phyloP scores from a whole-genome alignment of 805 yeast genomes.

The Cyberlindnera maritima region DNA sequence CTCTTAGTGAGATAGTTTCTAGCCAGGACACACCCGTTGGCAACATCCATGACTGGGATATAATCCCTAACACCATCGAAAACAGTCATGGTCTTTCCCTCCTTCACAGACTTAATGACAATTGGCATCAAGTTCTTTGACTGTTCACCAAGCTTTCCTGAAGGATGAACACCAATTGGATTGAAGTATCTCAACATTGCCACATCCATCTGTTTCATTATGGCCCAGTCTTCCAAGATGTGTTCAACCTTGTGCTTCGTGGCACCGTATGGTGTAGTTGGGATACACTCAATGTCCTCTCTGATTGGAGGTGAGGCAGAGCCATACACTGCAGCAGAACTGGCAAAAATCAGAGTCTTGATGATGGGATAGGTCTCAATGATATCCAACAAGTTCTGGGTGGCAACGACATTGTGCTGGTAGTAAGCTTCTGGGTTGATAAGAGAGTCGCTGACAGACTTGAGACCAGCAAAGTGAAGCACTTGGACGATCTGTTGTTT shows the following conservation, averaged over 20 bases:
- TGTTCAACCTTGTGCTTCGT: constrained; percentile 68
- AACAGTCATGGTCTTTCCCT: constrained; percentile 62
- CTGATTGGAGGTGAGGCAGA: constrained; percentile 66
- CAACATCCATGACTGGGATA: constrained; percentile 77
- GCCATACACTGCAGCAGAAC: constrained; percentile 83
- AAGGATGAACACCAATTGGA: constrained; percentile 85
- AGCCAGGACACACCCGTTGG: constrained; percentile 75
- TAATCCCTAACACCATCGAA: constrained; percentile 81
- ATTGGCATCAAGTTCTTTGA: constrained; percentile 77
- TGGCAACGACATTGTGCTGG: constrained; percentile 65
- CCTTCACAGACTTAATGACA: constrained; percentile 29
- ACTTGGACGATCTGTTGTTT: constrained; percentile 11
- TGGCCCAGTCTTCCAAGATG: constrained; percentile 34
- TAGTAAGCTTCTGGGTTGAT: constrained; percentile 65
- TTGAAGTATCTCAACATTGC: constrained; percentile 72
- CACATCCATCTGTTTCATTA: constrained; percentile 41
- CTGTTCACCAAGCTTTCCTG: constrained; percentile 78
- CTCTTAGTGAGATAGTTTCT: constrained; percentile 45
- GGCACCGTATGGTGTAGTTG: constrained; percentile 76
- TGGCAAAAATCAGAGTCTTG: constrained; percentile 62
- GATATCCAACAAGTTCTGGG: constrained; percentile 53
- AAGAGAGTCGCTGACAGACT: constrained; percentile 80
- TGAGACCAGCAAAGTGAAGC: constrained; percentile 78
- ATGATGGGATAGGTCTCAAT: constrained; percentile 40
- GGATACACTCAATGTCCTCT: constrained; percentile 55